A percentile compares a stretch with the other conserved stretches of the same genome.
Conservation (phyloP, 306 rosid species). For the Urtica urens region DNA sequence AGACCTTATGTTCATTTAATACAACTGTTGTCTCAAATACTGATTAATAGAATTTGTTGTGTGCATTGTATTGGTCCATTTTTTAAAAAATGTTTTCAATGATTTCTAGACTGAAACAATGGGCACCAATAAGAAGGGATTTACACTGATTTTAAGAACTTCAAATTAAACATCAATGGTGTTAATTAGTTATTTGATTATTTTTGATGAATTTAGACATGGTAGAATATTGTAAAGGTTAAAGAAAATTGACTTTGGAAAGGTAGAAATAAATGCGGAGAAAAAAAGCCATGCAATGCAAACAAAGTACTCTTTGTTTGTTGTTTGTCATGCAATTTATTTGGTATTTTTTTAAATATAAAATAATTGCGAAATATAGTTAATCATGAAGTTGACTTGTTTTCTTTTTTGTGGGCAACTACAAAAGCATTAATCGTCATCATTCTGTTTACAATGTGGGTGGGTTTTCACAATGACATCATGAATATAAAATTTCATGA, state of each 20-base stretch:
- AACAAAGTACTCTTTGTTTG: slow-evolving; percentile 16
- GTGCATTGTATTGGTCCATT: neutral
- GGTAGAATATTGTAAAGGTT: slow-evolving; percentile 21
- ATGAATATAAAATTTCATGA: no score
- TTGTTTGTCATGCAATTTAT: slow-evolving; percentile 20
- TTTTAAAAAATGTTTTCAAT: neutral
- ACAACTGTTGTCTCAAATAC: no score
- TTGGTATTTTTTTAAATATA: slow-evolving; percentile 9
- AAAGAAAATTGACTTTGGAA: slow-evolving; percentile 1
- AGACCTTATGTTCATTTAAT: no score
- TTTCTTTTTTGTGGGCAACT: slow-evolving; percentile 22
- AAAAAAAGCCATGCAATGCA: slow-evolving; percentile 46
- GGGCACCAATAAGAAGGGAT: slow-evolving; percentile 1
- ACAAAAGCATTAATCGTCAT: slow-evolving; percentile 30
- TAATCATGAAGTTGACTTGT: slow-evolving; percentile 53
- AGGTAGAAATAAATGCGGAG: slow-evolving; percentile 9
- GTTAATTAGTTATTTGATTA: neutral
- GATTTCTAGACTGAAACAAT: neutral
- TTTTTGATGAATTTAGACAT: slow-evolving; percentile 19
- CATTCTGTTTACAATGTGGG: slow-evolving; percentile 39
- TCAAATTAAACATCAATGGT: slow-evolving; percentile 11
- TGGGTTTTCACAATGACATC: slow-evolving; percentile 42
- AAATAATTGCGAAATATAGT: neutral
- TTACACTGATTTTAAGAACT: neutral
- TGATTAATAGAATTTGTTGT: no score